Base-by-base conservation (phyloP, 345 rosid species). In the Sonneratia alba region DNA sequence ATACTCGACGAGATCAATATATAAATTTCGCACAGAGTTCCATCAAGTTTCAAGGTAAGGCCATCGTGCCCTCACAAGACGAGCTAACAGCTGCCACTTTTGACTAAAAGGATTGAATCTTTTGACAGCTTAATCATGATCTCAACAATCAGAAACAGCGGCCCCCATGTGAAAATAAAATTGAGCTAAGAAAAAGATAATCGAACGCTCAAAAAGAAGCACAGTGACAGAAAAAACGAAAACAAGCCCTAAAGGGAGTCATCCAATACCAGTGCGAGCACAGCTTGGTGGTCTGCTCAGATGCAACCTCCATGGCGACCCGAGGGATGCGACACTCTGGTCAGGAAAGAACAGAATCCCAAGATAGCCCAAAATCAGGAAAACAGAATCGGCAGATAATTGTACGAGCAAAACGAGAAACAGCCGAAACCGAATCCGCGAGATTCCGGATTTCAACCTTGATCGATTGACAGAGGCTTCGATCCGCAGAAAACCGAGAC, bases 191-290 rank as follows among this genome's bases (percentile, higher is more conserved):
- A 56, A 56, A 21, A 21, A 6, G 32, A n/a, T 21, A 6, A n/a
- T n/a, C 32, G 0, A 56, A 6, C 32, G 21, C 32, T 15, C n/a
- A 21, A 21, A 16, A 6, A 3, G 32, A 57, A 22, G 34, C 34
- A 12, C 2, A 57, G 13, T 53, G 22, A 21, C 4, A 49, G 8
- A 53, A 3, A 18, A 18, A 53, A 7, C 59, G 22, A 34, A 62
- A 62, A 4, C 36, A 18, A 32, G 37, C 38, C 66, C 66, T 62
- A 62, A 10, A 32, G 27, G 13, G 59, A 62, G 37, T 4, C 38
- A 27, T 12, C 14, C 19, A 62, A 24, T 84, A 93, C 98, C 98
- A 93, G 89, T 93, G 97, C 80, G 70, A 74, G 87, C 98, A 93
- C 7, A 86, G 76, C 75, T 78, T 83, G 45, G 90, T 86, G 79